Percentiles rank a stretch among this genome's conserved stretches.
Conservation (phyloP, 1,284 basidiomycete species). For the Amylostereum areolatum region DNA sequence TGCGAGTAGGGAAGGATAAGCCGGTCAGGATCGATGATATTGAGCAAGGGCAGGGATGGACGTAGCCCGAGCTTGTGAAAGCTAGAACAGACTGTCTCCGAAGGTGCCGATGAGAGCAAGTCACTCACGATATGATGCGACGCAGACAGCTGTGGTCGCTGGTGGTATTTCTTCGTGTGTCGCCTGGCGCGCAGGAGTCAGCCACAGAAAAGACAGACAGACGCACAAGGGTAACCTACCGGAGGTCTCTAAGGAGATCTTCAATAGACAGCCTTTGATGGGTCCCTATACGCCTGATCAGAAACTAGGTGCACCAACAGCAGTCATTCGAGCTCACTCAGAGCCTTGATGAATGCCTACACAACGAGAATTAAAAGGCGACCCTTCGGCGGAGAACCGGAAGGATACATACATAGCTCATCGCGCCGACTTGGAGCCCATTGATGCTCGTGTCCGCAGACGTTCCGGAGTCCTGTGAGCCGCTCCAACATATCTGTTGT, state of each 20-base stretch:
- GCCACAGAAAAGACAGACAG: neutral
- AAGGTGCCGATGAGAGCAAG: neutral
- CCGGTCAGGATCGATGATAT: no score
- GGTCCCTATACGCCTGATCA: no score
- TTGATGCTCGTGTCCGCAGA: constrained; percentile 83
- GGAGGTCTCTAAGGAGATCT: constrained; percentile 60
- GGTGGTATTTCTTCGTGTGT: constrained; percentile 11
- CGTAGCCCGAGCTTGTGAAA: no score
- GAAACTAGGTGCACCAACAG: no score
- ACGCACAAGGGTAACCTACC: constrained; percentile 25
- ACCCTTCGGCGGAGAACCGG: neutral
- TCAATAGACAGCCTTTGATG: no score
- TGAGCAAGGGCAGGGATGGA: no score
- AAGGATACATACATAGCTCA: constrained; percentile 58
- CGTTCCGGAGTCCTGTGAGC: constrained; percentile 91
- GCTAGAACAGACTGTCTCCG: neutral
- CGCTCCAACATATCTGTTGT: constrained; percentile 70
- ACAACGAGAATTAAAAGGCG: neutral
- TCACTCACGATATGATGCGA: constrained; percentile 12
- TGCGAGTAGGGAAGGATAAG: no score
- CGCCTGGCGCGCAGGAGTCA: constrained; percentile 1
- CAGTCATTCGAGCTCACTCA: constrained; percentile 32
- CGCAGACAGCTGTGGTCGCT: constrained; percentile 12
- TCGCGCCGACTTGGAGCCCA: constrained; percentile 82
- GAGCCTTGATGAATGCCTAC: constrained; percentile 63